phyloP scores from a whole-genome alignment of 176 grass and related monocot genomes.

The Eremochloa ophiuroides region DNA sequence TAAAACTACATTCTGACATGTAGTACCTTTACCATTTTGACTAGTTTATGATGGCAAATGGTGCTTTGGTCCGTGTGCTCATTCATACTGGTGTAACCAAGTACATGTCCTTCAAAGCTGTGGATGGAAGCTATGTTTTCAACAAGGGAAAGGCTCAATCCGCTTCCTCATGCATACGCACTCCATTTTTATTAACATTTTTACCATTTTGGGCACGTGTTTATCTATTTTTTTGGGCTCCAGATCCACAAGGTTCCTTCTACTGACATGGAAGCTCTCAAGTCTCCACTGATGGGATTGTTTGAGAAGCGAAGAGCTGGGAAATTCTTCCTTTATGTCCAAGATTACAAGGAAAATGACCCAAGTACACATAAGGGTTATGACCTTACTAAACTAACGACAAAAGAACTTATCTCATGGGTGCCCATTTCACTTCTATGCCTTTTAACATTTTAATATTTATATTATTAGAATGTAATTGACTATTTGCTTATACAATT shows the following conservation, averaged over 20 bases:
- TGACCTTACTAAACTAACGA: slow-evolving; percentile 62
- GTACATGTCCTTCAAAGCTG: slow-evolving; percentile 82
- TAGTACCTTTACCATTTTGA: not conserved
- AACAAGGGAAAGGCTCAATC: slow-evolving; percentile 82
- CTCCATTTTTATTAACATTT: not conserved
- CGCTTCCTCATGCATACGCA: not conserved
- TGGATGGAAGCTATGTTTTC: slow-evolving; percentile 86
- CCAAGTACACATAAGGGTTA: slow-evolving; percentile 77
- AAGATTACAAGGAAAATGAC: slow-evolving; percentile 85
- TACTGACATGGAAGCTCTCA: slow-evolving; percentile 89
- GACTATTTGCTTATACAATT: not conserved
- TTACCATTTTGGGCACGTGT: not conserved
- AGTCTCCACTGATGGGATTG: slow-evolving; percentile 90
- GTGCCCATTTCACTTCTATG: slow-evolving; percentile 28
- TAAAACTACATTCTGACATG: not conserved
- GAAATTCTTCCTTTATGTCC: slow-evolving; percentile 92
- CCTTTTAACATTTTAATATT: not conserved
- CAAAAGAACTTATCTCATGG: slow-evolving; percentile 83
- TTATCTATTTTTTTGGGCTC: not conserved
- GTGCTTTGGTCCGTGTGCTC: slow-evolving; percentile 72
- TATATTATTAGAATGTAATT: not conserved
- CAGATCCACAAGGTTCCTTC: slow-evolving; percentile 94
- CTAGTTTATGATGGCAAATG: slow-evolving; percentile 99
- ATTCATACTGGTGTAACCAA: slow-evolving; percentile 91
- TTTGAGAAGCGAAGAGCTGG: slow-evolving; percentile 89